Evolutionary conservation across 2,329 filamentous ascomycete genomes (phyloP).

Genomic region (Colletotrichum destructivum): DNA sequence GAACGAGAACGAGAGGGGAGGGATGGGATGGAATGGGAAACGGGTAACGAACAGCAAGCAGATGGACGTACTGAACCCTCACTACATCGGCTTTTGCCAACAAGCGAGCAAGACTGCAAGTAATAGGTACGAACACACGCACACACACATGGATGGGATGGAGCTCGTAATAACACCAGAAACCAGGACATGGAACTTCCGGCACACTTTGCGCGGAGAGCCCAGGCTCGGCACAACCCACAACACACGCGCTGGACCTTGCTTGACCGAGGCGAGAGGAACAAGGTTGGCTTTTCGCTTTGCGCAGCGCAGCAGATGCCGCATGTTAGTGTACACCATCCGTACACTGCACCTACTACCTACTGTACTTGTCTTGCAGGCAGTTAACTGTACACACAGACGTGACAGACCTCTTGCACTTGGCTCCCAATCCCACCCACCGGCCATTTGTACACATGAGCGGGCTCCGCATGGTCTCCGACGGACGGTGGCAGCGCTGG

Average conservation of each 20-base stretch:
- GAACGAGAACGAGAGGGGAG: too few relatives aligned
- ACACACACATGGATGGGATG: conserved; percentile 26
- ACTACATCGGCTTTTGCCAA: too few relatives aligned
- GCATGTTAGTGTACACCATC: neutral
- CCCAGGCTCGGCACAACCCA: conserved; percentile 40
- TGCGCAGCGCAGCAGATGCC: conserved; percentile 11
- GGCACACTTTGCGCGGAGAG: conserved; percentile 28
- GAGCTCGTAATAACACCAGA: conserved; percentile 30
- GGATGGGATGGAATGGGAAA: too few relatives aligned
- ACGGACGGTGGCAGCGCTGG: neutral
- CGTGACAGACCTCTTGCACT: neutral
- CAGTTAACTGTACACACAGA: too few relatives aligned
- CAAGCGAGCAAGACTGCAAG: neutral
- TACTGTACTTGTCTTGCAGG: too few relatives aligned
- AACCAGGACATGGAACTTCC: conserved; percentile 18
- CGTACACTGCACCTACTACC: too few relatives aligned
- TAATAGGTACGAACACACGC: too few relatives aligned
- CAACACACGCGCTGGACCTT: conserved; percentile 26
- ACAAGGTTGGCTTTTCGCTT: conserved; percentile 25
- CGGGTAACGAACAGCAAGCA: neutral
- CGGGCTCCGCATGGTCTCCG: conserved; percentile 32
- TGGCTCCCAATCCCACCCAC: conserved; percentile 9
- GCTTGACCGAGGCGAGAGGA: neutral
- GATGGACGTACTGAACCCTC: neutral
- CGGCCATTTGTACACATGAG: conserved; percentile 28